A percentile compares a stretch with the other conserved stretches of the same genome.
These are phyloP conservation scores for Plasmodium billcollinsi DNA, from an alignment of 169 alveolate species.

Conservation along the genomic window DNA sequence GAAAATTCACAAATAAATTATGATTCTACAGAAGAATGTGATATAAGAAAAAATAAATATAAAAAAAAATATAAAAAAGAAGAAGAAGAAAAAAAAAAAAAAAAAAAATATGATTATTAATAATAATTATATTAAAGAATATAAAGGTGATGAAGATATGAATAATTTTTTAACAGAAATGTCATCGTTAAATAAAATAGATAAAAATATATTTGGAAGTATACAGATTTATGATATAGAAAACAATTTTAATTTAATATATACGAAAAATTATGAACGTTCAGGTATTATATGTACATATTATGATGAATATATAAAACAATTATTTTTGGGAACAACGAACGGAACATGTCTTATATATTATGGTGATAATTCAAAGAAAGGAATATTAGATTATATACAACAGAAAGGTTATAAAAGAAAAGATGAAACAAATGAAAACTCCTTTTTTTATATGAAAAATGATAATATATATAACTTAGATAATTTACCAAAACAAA, in stretches of 20 bases:
- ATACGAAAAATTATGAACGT: slow-evolving; percentile 20
- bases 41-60: background rate
- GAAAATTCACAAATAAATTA: too few species aligned
- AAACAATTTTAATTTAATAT: slow-evolving; percentile 16
- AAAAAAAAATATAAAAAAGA: background rate
- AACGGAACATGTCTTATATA: slow-evolving; percentile 44
- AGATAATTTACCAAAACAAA: slow-evolving; percentile 51
- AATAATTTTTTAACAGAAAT: slow-evolving; percentile 38
- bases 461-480: slow-evolving; percentile 31
- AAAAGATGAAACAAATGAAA: slow-evolving; percentile 15
- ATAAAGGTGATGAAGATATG: slow-evolving; percentile 75
- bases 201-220: slow-evolving; percentile 28
- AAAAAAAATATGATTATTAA: background rate
- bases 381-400: slow-evolving; percentile 43
- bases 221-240: slow-evolving; percentile 18
- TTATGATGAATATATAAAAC: slow-evolving; percentile 31
- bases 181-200: slow-evolving; percentile 28
- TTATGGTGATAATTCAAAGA: slow-evolving; percentile 14
- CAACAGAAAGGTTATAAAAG: slow-evolving; percentile 18
- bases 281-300: slow-evolving; percentile 48
- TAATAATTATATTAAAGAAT: slow-evolving; percentile 28
- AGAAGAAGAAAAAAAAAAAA: background rate
- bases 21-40: background rate
- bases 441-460: slow-evolving; percentile 26
- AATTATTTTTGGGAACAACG: slow-evolving; percentile 55